A percentile compares a stretch with the other conserved stretches of the same genome.
phyloP scores from a whole-genome alignment of 331 rosid species.

The Quercus phellos region DNA sequence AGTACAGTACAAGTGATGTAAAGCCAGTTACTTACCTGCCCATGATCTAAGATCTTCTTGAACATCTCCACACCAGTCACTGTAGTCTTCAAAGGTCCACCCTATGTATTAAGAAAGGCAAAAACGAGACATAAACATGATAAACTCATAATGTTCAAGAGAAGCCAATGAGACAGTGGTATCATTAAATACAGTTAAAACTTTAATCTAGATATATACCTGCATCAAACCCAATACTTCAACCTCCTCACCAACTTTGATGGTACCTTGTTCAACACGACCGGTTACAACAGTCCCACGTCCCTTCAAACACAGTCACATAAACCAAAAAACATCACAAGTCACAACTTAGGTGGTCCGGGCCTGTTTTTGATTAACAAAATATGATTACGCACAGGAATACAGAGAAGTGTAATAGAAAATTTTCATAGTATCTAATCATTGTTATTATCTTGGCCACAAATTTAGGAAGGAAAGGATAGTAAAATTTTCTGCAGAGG shows the following conservation, averaged over 20 bases:
- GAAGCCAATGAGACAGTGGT: too few species aligned
- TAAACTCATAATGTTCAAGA: too few species aligned
- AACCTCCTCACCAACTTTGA: conserved; percentile 96
- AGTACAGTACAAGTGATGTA: neutral
- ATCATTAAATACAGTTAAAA: too few species aligned
- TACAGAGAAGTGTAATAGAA: too few species aligned
- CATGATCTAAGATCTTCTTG: conserved; percentile 94
- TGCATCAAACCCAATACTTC: conserved; percentile 85
- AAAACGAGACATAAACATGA: too few species aligned
- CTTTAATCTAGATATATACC: conserved; percentile 32
- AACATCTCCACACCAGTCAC: conserved; percentile 99
- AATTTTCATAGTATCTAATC: too few species aligned
- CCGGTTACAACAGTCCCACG: conserved; percentile 99
- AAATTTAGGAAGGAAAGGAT: too few species aligned
- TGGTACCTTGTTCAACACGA: conserved; percentile 86
- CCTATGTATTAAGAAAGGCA: conserved; percentile 25
- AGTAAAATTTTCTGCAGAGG: too few species aligned
- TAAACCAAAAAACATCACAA: neutral
- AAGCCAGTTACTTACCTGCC: conserved; percentile 58
- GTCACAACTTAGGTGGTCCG: too few species aligned
- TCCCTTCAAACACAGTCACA: conserved; percentile 51
- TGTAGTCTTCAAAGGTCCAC: conserved; percentile 75
- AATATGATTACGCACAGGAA: too few species aligned
- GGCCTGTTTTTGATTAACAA: too few species aligned
- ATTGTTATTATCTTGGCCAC: too few species aligned